phyloP scores from a whole-genome alignment of 345 rosid species.

The Brassica incana region DNA sequence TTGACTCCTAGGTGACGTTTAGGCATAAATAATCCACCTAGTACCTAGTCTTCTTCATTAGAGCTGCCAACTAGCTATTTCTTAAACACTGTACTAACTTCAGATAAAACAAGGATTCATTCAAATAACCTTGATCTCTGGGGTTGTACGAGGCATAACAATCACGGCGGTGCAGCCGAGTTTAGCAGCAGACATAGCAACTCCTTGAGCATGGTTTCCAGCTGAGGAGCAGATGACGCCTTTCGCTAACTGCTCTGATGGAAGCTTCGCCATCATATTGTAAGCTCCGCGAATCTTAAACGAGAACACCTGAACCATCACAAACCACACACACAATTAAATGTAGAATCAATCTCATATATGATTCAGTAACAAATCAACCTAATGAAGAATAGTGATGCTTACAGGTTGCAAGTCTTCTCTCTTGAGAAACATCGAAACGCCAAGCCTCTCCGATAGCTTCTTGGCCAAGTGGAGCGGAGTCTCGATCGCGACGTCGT shows the following conservation, averaged over 20 bases:
- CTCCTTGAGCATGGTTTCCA: constrained; percentile 99
- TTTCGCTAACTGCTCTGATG: constrained; percentile 60
- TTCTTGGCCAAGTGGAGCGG: constrained; percentile 71
- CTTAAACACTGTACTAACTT: too few species aligned
- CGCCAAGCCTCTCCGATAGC: constrained; percentile 68
- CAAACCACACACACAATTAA: not conserved
- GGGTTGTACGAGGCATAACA: constrained; percentile 91
- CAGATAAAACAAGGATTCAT: not conserved
- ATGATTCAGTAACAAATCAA: not conserved
- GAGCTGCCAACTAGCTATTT: too few species aligned
- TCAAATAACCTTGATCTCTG: constrained; percentile 75
- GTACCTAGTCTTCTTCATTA: too few species aligned
- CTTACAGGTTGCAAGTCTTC: constrained; percentile 89
- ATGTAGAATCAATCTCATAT: not conserved
- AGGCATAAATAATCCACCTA: too few species aligned
- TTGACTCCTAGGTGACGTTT: too few species aligned
- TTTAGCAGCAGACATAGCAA: constrained; percentile 79
- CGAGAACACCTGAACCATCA: constrained; percentile 69
- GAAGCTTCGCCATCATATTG: constrained; percentile 92
- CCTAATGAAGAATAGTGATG: not conserved
- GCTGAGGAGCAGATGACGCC: constrained; percentile 97
- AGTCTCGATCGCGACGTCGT: constrained; percentile 83
- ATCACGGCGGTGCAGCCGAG: constrained; percentile 76
- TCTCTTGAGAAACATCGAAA: constrained; percentile 68
- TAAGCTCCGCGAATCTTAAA: constrained; percentile 97